A percentile compares a stretch with the other conserved stretches of the same genome.
phyloP scores from a whole-genome alignment of 306 rosid species.

The Prunus padus region DNA sequence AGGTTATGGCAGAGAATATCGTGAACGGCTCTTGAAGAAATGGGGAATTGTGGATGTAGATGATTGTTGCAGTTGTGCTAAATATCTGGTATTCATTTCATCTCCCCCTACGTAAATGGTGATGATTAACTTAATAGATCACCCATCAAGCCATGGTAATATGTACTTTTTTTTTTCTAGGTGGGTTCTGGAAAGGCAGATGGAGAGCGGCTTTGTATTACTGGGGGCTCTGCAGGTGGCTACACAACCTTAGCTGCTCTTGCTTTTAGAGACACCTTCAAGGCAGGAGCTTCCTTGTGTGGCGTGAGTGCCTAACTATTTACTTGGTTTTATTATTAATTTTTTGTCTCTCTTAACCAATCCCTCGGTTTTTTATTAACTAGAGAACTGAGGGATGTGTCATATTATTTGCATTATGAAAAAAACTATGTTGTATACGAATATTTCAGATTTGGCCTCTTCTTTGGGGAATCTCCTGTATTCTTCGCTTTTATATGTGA shows the following conservation, averaged over 20 bases:
- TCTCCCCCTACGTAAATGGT: not conserved
- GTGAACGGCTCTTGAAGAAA: conserved; percentile 77
- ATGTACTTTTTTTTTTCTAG: conserved; percentile 36
- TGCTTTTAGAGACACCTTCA: conserved; percentile 69
- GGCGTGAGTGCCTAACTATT: conserved; percentile 65
- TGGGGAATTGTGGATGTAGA: conserved; percentile 99
- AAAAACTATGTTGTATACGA: not conserved
- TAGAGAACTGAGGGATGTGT: not conserved
- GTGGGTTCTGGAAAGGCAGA: conserved; percentile 82
- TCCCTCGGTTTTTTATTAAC: not conserved
- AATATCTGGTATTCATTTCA: conserved; percentile 61
- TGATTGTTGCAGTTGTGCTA: conserved; percentile 95
- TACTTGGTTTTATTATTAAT: conserved; percentile 2
- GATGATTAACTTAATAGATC: not conserved
- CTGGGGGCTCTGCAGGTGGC: conserved; percentile 97
- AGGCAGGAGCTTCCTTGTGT: conserved; percentile 88
- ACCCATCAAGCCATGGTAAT: conserved; percentile 1
- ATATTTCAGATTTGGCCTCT: not conserved
- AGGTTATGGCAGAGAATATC: conserved; percentile 92
- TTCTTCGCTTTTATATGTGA: no score
- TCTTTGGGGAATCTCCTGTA: not conserved
- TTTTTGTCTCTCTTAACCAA: not conserved
- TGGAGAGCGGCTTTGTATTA: conserved; percentile 73
- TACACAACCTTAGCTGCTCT: conserved; percentile 95
- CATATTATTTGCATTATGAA: not conserved